A percentile compares a stretch with the other conserved stretches of the same genome.
Conservation (phyloP, 78 protist species). For the Blattamonas nauphoetae region DNA sequence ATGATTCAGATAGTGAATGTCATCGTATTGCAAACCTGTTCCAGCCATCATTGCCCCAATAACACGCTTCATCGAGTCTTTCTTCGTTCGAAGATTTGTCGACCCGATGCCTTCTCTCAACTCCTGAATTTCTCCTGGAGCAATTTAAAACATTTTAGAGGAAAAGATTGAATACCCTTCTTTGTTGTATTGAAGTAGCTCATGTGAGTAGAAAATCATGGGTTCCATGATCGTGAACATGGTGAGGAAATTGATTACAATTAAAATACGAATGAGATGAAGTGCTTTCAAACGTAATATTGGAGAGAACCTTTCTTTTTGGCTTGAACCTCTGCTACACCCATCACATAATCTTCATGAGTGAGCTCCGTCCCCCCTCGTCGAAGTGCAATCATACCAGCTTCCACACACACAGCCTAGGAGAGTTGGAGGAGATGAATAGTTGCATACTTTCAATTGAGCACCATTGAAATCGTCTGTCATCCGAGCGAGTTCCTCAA, state of each 20-base stretch:
- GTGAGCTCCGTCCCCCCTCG: conserved; percentile 67
- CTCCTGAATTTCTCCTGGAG: conserved; percentile 49
- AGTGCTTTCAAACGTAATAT: conserved; percentile 80
- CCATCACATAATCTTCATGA: conserved; percentile 98
- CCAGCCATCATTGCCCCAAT: conserved; percentile 98
- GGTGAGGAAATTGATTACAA: too few species aligned
- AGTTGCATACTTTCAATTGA: conserved; percentile 71
- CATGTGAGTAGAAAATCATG: too few species aligned
- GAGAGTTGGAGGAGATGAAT: background rate
- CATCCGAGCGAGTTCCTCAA: conserved; percentile 90
- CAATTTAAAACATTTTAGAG: too few species aligned
- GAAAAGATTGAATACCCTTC: too few species aligned
- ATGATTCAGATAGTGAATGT: too few species aligned
- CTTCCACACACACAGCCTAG: conserved; percentile 95
- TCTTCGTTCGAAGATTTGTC: conserved; percentile 37
- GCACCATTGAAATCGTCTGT: conserved; percentile 99
- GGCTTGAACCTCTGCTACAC: conserved; percentile 85
- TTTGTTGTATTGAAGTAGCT: too few species aligned
- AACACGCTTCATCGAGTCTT: conserved; percentile 92
- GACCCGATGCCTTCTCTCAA: conserved; percentile 35
- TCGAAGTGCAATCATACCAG: conserved; percentile 73
- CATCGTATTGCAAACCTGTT: too few species aligned
- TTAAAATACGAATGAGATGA: background rate
- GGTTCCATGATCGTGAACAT: too few species aligned
- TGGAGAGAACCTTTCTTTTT: conserved; percentile 85